Evolutionary conservation across 148 eudicot species (phyloP).

Genomic region (Dianthus caryophyllus): DNA sequence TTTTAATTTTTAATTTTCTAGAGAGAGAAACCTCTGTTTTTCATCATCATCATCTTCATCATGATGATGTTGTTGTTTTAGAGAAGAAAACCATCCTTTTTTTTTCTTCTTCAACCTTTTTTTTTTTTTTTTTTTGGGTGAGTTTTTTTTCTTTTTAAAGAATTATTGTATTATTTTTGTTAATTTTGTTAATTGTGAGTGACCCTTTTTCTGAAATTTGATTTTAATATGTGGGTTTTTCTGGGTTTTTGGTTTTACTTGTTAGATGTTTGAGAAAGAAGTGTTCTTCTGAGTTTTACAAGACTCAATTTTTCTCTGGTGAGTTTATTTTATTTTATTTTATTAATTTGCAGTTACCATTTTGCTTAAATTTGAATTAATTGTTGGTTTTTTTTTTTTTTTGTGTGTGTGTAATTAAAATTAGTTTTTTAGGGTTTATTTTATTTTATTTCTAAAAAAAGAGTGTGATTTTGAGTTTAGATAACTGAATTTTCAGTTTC

Average conservation of each 20-base stretch:
- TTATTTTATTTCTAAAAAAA: neutral
- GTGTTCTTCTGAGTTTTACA: constrained; percentile 5
- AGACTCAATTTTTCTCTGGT: neutral
- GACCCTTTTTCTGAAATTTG: neutral
- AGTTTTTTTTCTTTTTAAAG: neutral
- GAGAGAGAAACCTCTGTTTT: constrained; percentile 13
- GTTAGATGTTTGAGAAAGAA: neutral
- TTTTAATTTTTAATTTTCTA: neutral
- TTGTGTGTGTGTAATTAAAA: too few species aligned
- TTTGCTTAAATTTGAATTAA: too few species aligned
- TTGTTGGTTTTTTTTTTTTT: neutral
- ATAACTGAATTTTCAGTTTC: neutral
- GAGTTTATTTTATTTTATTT: too few species aligned
- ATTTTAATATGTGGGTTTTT: neutral
- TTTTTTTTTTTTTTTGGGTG: neutral
- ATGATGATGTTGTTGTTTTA: too few species aligned
- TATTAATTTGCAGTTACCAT: too few species aligned
- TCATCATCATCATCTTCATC: too few species aligned
- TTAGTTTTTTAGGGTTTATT: too few species aligned
- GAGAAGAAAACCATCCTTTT: neutral
- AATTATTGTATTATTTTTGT: neutral
- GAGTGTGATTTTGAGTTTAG: neutral
- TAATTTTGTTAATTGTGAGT: neutral
- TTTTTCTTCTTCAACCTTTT: neutral
- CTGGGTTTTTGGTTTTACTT: neutral